Conservation (phyloP, 345 rosid genomes). For the Murraya koenigii region DNA sequence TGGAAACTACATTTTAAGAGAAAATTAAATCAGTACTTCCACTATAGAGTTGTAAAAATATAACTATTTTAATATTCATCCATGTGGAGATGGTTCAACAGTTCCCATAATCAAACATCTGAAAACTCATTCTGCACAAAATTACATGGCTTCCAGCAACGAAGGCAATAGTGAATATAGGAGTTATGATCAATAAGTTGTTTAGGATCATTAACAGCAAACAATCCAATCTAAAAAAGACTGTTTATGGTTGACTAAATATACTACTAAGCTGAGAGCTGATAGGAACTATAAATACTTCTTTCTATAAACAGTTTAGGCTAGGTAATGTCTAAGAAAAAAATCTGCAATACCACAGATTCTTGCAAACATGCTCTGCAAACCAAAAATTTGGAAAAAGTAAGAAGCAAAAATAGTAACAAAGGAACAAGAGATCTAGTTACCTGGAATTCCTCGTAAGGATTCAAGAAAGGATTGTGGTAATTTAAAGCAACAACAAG, state of each 20-base stretch:
- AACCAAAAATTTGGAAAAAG: neutral
- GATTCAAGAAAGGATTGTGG: constrained; percentile 79
- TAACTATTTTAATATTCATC: neutral
- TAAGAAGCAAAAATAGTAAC: neutral
- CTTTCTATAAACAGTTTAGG: neutral
- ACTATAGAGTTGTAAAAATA: neutral
- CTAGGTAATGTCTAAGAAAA: neutral
- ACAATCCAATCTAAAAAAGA: neutral
- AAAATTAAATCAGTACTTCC: neutral
- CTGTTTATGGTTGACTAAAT: neutral
- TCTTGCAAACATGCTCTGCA: neutral
- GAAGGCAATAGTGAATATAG: neutral
- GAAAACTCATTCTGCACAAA: neutral
- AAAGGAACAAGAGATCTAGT: constrained; percentile 2
- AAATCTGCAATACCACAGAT: neutral
- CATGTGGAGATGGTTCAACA: neutral
- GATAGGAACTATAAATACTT: neutral
- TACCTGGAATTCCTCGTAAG: constrained; percentile 95
- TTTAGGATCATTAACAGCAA: neutral
- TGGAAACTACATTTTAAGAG: neutral
- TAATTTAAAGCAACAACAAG: constrained; percentile 88
- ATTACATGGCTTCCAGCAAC: neutral
- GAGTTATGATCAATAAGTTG: neutral
- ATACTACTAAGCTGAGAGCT: neutral
- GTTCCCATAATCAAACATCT: neutral